A percentile compares a stretch with the other conserved stretches of the same genome.
phyloP scores from a whole-genome alignment of 805 yeast genomes.

The Myxozyma mucilagina region DNA sequence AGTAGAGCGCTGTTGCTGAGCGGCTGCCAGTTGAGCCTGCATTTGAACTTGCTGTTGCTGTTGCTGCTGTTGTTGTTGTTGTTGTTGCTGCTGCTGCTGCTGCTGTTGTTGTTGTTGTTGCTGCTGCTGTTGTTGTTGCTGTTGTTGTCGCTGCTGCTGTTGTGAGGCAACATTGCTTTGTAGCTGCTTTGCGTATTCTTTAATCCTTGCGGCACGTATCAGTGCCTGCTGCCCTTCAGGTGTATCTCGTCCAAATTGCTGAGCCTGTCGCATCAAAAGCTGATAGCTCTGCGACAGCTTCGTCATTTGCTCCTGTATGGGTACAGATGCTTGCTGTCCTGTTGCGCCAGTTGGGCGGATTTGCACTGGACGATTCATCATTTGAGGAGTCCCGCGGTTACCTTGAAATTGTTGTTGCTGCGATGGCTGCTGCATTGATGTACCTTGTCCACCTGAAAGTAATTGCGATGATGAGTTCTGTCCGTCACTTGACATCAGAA shows the following conservation, averaged over 20 bases:
- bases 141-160: conserved; percentile 7
- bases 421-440: conserved; percentile 1
- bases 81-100: conserved; percentile 10
- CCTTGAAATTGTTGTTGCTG: background rate
- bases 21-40: conserved; percentile 8
- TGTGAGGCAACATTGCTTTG: conserved; percentile 9
- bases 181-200: conserved; percentile 20
- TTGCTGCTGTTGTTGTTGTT: conserved; percentile 24
- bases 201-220: conserved; percentile 22
- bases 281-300: conserved; percentile 28
- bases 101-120: conserved; percentile 17
- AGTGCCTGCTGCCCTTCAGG: conserved; percentile 22
- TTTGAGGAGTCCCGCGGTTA: background rate
- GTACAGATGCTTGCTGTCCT: background rate
- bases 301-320: conserved; percentile 23
- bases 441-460: background rate
- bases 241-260: conserved; percentile 23
- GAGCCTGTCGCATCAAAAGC: conserved; percentile 21
- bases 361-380: conserved; percentile 2
- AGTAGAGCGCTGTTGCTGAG: conserved; percentile 16
- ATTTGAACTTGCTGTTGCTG: conserved; percentile 15
- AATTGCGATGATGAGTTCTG: conserved; percentile 10
- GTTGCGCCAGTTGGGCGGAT: background rate
- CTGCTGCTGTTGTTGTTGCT: conserved; percentile 24
- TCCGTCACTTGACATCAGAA: conserved; percentile 4